Evolutionary conservation across 257 asterid genomes (phyloP).

Genomic region (Penstemon newberryi): DNA sequence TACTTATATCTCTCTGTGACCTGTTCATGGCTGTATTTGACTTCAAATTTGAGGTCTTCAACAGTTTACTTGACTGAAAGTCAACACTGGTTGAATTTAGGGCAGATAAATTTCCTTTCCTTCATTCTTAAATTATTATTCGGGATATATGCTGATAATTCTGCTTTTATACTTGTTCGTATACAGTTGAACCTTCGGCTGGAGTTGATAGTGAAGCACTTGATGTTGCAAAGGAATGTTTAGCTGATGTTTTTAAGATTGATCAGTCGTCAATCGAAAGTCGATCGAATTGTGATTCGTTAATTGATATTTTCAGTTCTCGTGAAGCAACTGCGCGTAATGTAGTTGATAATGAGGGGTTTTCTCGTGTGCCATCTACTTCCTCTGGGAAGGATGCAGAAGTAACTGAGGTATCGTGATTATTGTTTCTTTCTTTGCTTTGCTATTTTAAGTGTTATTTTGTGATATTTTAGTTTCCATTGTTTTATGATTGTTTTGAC

Average conservation of each 20-base stretch:
- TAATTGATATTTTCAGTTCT: conserved; percentile 60
- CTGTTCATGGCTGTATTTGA: conserved; percentile 9
- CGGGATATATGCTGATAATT: neutral
- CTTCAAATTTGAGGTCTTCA: neutral
- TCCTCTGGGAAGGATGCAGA: conserved; percentile 38
- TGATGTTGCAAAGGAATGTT: conserved; percentile 78
- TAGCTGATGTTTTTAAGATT: conserved; percentile 68
- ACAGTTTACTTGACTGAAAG: neutral
- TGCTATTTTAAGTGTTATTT: neutral
- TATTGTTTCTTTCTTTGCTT: conserved; percentile 30
- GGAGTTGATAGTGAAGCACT: conserved; percentile 70
- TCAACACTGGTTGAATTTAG: conserved; percentile 24
- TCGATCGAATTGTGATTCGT: conserved; percentile 43
- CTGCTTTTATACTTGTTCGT: neutral
- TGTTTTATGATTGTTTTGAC: conserved; percentile 5
- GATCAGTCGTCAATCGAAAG: conserved; percentile 48
- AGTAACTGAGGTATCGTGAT: conserved; percentile 31
- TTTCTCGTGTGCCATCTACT: conserved; percentile 40
- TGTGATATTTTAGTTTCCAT: neutral
- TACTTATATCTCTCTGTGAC: neutral
- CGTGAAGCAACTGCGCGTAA: conserved; percentile 23
- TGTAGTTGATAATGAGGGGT: conserved; percentile 29
- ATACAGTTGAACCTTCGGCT: conserved; percentile 66
- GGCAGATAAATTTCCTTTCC: neutral
- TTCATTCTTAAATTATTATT: neutral